Evolutionary conservation across 1,284 basidiomycete species (phyloP), one percentile per base, ranked within the genome.

Genomic region (Puccinia horiana): DNA sequence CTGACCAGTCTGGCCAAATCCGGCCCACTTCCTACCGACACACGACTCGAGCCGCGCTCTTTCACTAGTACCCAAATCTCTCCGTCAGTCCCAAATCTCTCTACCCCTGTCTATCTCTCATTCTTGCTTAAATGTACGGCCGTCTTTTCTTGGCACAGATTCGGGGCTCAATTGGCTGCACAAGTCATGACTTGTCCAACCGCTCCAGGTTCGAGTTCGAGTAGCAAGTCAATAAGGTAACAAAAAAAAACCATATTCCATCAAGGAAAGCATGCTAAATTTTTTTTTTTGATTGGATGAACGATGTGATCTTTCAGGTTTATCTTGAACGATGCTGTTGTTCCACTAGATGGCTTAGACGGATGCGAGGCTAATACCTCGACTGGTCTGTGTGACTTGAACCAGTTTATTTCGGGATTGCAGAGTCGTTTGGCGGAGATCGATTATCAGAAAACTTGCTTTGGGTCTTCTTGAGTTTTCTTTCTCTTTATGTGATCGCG

Each of bases 321-420:
- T 78, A 90, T 93, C 85, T 90, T 94, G 87, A 96, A 96, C 88
- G 95, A 97, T 86, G 95, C 93, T 3, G 93, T 95, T 0, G 89
- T 91, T 0, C 94, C 95, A 0, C 89, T 96, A 56, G 92, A 92
- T 1, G 90, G 92, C 49, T 83, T 83, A 9, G 82, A 85, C 65
- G 85, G 84, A 26, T 86, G 85, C 61, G 58, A 80, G 44, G 69
- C 84, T 18, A 79, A 79, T 4, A 56, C 37, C 29, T 23, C 14
- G 1, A 84, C 85, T 42, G 85, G 85, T 23, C 83, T 86, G 4
- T 87, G 86, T 81, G 77, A 83, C 11, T 76, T 87, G n/a, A 49
- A 82, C 18, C 82, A 84, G 65, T 87, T 87, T 81, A 83, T 86
- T 4, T 40, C 65, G 8, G 69, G 78, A 23, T 40, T 80, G 40